Conservation (phyloP, 2,329 filamentous ascomycete species). For the Endothia cerciana region DNA sequence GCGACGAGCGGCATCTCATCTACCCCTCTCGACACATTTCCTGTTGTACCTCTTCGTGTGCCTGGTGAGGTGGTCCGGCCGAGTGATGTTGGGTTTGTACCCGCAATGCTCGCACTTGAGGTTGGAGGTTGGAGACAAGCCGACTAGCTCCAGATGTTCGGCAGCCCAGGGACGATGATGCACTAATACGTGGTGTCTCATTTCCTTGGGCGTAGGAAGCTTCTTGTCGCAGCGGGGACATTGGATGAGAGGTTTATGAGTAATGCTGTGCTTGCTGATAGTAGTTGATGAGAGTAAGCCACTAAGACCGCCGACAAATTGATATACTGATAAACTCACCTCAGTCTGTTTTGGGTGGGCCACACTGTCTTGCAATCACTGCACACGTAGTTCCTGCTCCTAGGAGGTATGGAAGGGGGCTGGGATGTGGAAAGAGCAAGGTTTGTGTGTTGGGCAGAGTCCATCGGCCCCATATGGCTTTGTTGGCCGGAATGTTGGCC, state of each 20-base stretch:
- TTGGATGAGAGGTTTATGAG: neutral
- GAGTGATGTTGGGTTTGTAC: neutral
- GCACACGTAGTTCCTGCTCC: too few relatives aligned
- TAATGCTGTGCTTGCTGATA: neutral
- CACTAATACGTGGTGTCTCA: neutral
- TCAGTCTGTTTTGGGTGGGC: neutral
- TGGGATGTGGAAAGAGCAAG: too few relatives aligned
- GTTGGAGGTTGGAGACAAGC: neutral
- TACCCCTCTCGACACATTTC: too few relatives aligned
- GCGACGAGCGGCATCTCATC: too few relatives aligned
- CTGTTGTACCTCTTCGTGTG: neutral
- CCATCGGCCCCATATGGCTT: too few relatives aligned
- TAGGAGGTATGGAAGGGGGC: too few relatives aligned
- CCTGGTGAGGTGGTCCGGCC: constrained; percentile 4
- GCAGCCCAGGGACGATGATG: neutral
- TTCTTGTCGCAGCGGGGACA: too few relatives aligned
- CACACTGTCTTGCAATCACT: too few relatives aligned
- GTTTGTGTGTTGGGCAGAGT: too few relatives aligned
- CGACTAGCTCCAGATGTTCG: neutral
- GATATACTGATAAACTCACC: neutral
- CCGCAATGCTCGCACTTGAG: neutral
- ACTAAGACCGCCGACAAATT: neutral
- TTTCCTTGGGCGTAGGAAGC: neutral
- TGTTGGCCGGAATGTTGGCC: too few relatives aligned
- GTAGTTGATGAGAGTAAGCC: neutral